A percentile compares a stretch with the other conserved stretches of the same genome.
Evolutionary conservation across 108 stramenopile genomes (phyloP).

Genomic region (Cyclotella distinguenda): DNA sequence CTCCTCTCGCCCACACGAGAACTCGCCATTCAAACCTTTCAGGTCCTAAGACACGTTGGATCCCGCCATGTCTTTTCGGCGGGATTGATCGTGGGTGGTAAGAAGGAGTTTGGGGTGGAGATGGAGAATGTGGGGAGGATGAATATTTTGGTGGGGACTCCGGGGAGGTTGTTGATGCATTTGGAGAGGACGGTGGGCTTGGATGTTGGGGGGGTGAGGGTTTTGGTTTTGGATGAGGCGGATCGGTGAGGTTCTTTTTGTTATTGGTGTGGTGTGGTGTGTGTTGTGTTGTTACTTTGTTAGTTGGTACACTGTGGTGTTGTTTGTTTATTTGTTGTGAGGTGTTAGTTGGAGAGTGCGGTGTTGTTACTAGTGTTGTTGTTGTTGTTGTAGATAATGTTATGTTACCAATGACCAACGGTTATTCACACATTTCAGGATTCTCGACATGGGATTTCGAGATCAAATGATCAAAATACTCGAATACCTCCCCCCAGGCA

Average conservation of each 20-base stretch:
- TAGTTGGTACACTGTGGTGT: no score
- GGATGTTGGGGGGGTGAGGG: constrained; percentile 78
- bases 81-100: constrained; percentile 95
- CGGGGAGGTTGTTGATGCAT: constrained; percentile 96
- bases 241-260: constrained; percentile 54
- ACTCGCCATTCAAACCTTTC: constrained; percentile 98
- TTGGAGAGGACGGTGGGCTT: constrained; percentile 97
- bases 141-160: constrained; percentile 95
- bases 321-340: background rate
- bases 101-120: constrained; percentile 92
- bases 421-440: no score
- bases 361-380: no score
- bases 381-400: no score
- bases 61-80: constrained; percentile 89
- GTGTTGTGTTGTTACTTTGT: no score
- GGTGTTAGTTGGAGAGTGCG: no score
- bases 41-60: constrained; percentile 88
- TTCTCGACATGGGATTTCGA: constrained; percentile 98
- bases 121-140: constrained; percentile 79
- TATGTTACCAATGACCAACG: no score
- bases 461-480: constrained; percentile 91
- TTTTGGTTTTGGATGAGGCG: constrained; percentile 98
- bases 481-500: constrained; percentile 82
- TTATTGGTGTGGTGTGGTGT: no score
- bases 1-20: constrained; percentile 98